These are phyloP conservation scores for Aurantiochytrium sp. DNA, from an alignment of 108 stramenopile genomes.

Conservation along the genomic window DNA sequence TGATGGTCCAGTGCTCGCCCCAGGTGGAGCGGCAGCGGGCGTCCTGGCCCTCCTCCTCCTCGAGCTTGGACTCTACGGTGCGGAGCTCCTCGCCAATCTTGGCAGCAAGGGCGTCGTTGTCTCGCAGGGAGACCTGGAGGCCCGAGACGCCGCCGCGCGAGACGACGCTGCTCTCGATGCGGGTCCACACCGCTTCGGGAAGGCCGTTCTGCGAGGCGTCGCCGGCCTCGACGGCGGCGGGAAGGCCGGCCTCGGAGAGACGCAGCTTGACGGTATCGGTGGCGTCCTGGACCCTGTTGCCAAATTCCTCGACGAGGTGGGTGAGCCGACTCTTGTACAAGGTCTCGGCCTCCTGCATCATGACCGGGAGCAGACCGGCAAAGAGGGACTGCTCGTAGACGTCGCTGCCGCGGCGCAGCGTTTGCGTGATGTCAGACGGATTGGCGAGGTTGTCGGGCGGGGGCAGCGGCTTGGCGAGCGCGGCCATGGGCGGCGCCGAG, in stretches of 20 bases:
- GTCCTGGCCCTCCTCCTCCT: neutral
- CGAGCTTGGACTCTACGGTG: neutral
- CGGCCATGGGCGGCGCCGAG: neutral
- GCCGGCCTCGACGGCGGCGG: slow-evolving; percentile 11
- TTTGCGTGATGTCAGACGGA: neutral
- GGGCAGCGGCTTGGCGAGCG: neutral
- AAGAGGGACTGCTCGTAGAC: neutral
- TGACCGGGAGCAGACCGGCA: neutral
- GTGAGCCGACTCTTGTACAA: slow-evolving; percentile 7
- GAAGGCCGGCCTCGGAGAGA: neutral
- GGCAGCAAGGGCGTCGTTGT: neutral
- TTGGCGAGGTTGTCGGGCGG: neutral
- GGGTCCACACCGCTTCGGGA: slow-evolving; percentile 17
- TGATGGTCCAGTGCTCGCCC: slow-evolving; percentile 17
- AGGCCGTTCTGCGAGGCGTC: slow-evolving; percentile 7
- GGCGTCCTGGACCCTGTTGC: slow-evolving; percentile 24
- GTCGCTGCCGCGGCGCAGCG: neutral
- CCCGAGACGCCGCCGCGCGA: neutral
- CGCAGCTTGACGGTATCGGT: neutral
- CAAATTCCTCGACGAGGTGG: neutral
- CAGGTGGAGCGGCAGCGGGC: neutral
- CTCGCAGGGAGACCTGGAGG: neutral
- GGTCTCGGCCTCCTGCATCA: slow-evolving; percentile 8
- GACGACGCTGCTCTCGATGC: neutral
- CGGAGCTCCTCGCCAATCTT: neutral